phyloP scores from a whole-genome alignment of 306 rosid genomes.

The Datisca glomerata region DNA sequence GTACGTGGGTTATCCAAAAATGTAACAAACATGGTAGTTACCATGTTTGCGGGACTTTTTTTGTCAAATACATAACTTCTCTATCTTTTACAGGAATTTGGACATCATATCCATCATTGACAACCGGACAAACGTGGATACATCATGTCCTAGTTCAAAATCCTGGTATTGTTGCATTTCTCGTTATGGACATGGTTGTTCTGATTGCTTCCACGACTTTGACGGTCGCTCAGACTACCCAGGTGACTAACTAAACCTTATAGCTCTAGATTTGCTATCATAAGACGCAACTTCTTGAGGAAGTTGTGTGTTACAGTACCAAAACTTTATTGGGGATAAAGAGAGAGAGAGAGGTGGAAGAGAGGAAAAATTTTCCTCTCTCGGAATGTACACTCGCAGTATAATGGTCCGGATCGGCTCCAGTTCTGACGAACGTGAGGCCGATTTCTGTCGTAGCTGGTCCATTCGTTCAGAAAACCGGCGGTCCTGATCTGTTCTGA shows the following conservation, averaged over 20 bases:
- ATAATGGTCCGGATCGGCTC: not conserved
- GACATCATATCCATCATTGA: conserved; percentile 30
- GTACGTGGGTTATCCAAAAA: conserved; percentile 32
- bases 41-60: not conserved
- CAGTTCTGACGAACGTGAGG: too few relatives aligned
- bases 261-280: conserved; percentile 1
- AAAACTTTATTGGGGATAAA: not conserved
- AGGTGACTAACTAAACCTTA: conserved; percentile 41
- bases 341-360: not conserved
- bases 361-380: not conserved
- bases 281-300: too few relatives aligned
- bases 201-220: conserved; percentile 41
- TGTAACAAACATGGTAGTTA: conserved; percentile 12
- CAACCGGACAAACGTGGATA: conserved; percentile 55
- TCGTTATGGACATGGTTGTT: conserved; percentile 40
- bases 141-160: conserved; percentile 37
- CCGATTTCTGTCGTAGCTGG: too few relatives aligned
- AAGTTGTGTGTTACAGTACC: not conserved
- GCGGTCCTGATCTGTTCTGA: too few relatives aligned
- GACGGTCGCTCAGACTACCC: conserved; percentile 50
- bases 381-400: not conserved
- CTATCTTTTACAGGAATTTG: conserved; percentile 57
- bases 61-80: conserved; percentile 13
- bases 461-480: too few relatives aligned
- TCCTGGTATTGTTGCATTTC: conserved; percentile 53